Conservation (phyloP, 129 eudicot species). For the Pseudognaphalium luteoalbum region DNA sequence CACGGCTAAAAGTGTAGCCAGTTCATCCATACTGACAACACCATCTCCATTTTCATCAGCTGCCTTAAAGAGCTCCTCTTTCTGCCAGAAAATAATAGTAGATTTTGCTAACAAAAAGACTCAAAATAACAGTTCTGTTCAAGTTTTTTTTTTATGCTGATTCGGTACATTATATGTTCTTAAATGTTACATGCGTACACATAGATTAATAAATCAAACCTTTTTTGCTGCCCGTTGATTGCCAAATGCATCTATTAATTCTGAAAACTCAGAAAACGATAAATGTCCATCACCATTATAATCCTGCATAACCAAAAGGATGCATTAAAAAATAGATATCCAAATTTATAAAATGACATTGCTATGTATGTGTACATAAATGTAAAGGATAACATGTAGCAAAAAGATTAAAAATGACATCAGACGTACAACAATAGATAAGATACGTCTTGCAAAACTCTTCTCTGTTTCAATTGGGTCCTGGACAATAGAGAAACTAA, state of each 20-base stretch:
- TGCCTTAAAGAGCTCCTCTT: slow-evolving; percentile 84
- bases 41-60: slow-evolving; percentile 94
- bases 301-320: slow-evolving; percentile 54
- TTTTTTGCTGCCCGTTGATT: slow-evolving; percentile 77
- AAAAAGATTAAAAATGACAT: slow-evolving; percentile 11
- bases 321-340: not conserved
- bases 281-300: slow-evolving; percentile 73
- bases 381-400: not conserved
- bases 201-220: slow-evolving; percentile 46
- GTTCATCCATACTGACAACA: slow-evolving; percentile 92
- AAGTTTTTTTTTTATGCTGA: not conserved
- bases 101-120: too few relatives aligned
- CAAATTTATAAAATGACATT: not conserved
- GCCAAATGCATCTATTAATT: slow-evolving; percentile 84
- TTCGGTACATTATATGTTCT: not conserved
- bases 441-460: slow-evolving; percentile 74
- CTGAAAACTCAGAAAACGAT: slow-evolving; percentile 73
- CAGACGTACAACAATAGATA: slow-evolving; percentile 77
- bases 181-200: not conserved
- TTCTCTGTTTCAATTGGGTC: slow-evolving; percentile 90
- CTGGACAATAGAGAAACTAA: slow-evolving; percentile 36
- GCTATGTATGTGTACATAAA: not conserved
- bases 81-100: slow-evolving; percentile 41
- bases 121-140: not conserved
- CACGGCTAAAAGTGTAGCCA: slow-evolving; percentile 82